These are phyloP conservation scores for Epichloe typhina DNA, from an alignment of 2,329 filamentous ascomycete genomes.

Conservation along the genomic window DNA sequence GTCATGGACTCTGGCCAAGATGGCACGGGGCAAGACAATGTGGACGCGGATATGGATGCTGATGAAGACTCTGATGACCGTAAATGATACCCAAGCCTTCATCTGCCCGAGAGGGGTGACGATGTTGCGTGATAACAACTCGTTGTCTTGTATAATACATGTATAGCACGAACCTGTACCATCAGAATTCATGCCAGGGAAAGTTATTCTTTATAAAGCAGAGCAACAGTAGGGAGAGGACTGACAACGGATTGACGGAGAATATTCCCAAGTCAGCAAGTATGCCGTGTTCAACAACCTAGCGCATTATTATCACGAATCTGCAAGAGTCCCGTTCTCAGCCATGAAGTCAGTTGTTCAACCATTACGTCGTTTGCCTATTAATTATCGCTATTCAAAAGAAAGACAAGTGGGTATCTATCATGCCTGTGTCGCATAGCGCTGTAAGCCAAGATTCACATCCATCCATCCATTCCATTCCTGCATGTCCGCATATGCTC, in stretches of 20 bases:
- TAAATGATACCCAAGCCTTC: neutral
- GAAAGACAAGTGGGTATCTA: constrained; percentile 7
- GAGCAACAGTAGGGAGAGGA: too few relatives aligned
- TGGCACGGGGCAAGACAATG: neutral
- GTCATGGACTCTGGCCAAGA: constrained; percentile 1
- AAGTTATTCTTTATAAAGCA: too few relatives aligned
- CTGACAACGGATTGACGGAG: too few relatives aligned
- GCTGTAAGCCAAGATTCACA: neutral
- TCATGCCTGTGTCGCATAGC: constrained; percentile 1
- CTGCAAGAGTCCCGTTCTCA: neutral
- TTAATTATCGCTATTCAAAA: constrained; percentile 5
- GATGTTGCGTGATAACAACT: neutral
- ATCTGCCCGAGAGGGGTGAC: neutral
- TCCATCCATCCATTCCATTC: neutral
- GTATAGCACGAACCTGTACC: neutral
- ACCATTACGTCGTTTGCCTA: constrained; percentile 3
- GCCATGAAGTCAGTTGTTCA: neutral
- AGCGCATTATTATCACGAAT: too few relatives aligned
- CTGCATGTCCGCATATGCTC: neutral
- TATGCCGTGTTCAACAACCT: too few relatives aligned
- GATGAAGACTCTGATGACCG: neutral
- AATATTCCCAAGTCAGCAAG: too few relatives aligned
- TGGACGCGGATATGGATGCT: neutral
- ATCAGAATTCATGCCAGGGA: too few relatives aligned
- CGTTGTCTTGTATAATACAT: neutral